Conservation (phyloP, 2,329 filamentous ascomycete genomes). For the Penicillium capsulatum region DNA sequence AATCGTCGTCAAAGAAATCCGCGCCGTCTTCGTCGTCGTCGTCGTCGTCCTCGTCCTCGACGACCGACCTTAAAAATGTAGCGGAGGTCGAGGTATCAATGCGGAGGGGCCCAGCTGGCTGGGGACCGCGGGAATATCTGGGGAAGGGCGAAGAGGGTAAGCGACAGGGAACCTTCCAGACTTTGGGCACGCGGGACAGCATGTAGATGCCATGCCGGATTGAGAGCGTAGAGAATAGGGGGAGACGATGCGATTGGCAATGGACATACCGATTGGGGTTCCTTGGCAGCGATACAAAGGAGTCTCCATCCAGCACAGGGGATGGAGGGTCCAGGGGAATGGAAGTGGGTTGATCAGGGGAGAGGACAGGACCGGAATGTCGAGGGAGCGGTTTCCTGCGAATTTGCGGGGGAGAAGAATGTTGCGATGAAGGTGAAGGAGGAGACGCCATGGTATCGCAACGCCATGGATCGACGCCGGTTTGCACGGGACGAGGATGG, state of each 20-base stretch:
- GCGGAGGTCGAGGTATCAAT: constrained; percentile 31
- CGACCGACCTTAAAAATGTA: constrained; percentile 19
- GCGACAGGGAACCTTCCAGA: constrained; percentile 24
- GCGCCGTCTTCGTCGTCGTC: constrained; percentile 24
- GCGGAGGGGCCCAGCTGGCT: constrained; percentile 30
- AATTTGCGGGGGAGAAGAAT: constrained; percentile 33
- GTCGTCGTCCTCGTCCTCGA: constrained; percentile 28
- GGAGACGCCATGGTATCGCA: constrained; percentile 25
- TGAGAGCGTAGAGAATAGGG: constrained; percentile 2
- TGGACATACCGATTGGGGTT: constrained; percentile 40
- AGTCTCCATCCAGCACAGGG: constrained; percentile 25
- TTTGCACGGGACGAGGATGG: constrained; percentile 17
- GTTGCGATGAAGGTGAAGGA: constrained; percentile 40
- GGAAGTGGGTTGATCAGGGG: constrained; percentile 20
- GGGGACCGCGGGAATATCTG: constrained; percentile 41
- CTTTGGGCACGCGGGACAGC: constrained; percentile 15
- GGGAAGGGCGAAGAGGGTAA: constrained; percentile 20
- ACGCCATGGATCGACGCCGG: constrained; percentile 25
- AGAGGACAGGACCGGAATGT: constrained; percentile 45
- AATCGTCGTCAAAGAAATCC: constrained; percentile 25
- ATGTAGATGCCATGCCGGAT: constrained; percentile 21
- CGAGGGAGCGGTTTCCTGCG: constrained; percentile 54
- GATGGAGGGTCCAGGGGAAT: constrained; percentile 23
- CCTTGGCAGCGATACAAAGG: constrained; percentile 32
- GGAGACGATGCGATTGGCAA: constrained; percentile 7